Base-by-base conservation (phyloP, 192 early-diverging fungal genomes). In the Lunasporangiospora selenospora region DNA sequence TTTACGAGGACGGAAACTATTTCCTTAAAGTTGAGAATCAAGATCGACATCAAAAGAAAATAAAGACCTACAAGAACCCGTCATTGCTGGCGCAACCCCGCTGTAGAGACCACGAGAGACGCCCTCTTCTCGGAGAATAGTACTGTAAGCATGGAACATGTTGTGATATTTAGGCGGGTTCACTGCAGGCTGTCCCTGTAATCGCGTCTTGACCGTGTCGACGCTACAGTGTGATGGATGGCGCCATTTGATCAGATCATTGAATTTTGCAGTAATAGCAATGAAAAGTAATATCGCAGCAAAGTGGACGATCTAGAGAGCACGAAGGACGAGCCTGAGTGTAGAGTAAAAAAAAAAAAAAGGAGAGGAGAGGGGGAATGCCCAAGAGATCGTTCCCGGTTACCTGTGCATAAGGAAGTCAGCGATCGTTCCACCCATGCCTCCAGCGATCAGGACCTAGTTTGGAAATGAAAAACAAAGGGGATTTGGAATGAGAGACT, bases 131-230 rank as follows among this genome's bases (percentile, higher is more conserved):
- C 78, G 77, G 15, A 80, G 45, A 32, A 85, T 85, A n/a, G 78
- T 65, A 34, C 75, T 62, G 70, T 83, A 85, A 32, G 84, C 69
- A 50, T 85, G 81, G 27, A 83, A 50, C 84, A 85, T 85, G 61
- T 80, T 85, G 52, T 77, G 58, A 58, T 85, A 85, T 41, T 85
- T 85, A 23, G 62, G 55, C 8, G 77, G 77, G 27, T 75, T 61
- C 23, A 55, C 58, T 8, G 46, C 42, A 23, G 80, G 80, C 53
- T 85, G 84, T 15, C 84, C 84, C 56, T 85, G 84, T 31, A 85
- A 53, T 39, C 84, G 57, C 3, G 84, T 85, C 56, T 85, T 85
- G 42, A 85, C 84, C 1, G 84, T 85, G 45, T 85, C 84, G 3
- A 76, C 48, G 46, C 62, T 80, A 63, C 78, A 26, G 79, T 76